Evolutionary conservation across 768 basidiomycete genomes (phyloP), one percentile per base, ranked within the genome.

Genomic region (Termitomyces sp.): DNA sequence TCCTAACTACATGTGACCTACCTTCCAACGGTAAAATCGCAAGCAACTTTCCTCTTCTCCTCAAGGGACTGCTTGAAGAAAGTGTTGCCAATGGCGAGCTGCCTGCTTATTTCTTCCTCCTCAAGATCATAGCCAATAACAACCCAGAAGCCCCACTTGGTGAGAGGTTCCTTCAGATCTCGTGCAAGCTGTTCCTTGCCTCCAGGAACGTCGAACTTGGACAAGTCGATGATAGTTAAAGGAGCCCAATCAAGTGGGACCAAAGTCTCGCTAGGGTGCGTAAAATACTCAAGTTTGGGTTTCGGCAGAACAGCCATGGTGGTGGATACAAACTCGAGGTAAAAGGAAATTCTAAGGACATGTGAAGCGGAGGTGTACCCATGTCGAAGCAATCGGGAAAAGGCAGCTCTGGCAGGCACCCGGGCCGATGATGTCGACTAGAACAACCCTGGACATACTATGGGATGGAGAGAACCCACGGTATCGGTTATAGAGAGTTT

Each of bases 71-170:
- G 59, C 17, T 71, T 63, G 60, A 69, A 73, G 60, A 73, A 74
- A 5, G 71, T 67, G 44, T 73, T 66, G 26, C 69, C 74, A 26
- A 75, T 68, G 8, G 70, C 66, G 31, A 72, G 63, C 60, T 74
- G 73, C 19, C 68, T 64, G 40, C 66, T 57, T 0, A 68, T 68
- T 63, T 76, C 67, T 5, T 73, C 72, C 53, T 76, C 71, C 21
- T 62, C 50, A 54, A 78, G 71, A 17, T 75, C 75, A 44, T 69
- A 67, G 48, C 70, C 70, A 53, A 71, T 65, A 31, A 77, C 71
- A 21, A 73, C 73, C 63, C 77, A 72, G 61, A 79, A 79, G 5
- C 78, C 75, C 46, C 70, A 67, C 7, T 66, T 71, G 49, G 69
- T 67, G 47, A 77, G 64, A 0, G 75, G 77, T 53, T 75, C 67